Evolutionary conservation across 2,329 filamentous ascomycete species (phyloP).

Genomic region (Colletotrichum plurivorum): DNA sequence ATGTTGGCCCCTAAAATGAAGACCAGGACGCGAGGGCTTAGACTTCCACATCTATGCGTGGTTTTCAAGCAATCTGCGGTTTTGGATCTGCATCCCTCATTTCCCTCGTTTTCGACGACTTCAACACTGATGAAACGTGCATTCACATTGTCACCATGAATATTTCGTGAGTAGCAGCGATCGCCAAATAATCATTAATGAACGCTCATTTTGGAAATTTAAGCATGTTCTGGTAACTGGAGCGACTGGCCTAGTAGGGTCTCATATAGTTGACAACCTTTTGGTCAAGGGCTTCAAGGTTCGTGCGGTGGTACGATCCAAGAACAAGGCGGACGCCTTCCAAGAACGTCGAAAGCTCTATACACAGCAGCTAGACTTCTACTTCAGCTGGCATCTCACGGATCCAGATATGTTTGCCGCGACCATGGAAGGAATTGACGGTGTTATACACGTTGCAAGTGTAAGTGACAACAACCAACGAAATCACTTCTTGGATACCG

Average conservation of each 20-base stretch:
- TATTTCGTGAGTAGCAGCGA: too few relatives aligned
- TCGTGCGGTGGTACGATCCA: background rate
- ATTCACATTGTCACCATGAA: too few relatives aligned
- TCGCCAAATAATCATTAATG: background rate
- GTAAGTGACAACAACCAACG: background rate
- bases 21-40: too few relatives aligned
- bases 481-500: background rate
- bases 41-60: too few relatives aligned
- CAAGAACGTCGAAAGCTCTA: background rate
- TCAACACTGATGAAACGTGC: too few relatives aligned
- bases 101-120: too few relatives aligned
- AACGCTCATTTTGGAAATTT: background rate
- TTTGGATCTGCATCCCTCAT: too few relatives aligned
- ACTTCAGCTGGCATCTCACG: background rate
- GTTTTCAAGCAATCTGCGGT: too few relatives aligned
- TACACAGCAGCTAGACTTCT: background rate
- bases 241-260: constrained; percentile 46
- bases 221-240: constrained; percentile 44
- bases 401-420: background rate
- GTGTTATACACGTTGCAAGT: background rate
- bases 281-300: background rate
- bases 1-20: too few relatives aligned
- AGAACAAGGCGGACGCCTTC: background rate
- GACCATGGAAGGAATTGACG: background rate
- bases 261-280: background rate